Base-by-base conservation (phyloP, 2,329 filamentous ascomycete genomes). In the Botrytis pseudocinerea region DNA sequence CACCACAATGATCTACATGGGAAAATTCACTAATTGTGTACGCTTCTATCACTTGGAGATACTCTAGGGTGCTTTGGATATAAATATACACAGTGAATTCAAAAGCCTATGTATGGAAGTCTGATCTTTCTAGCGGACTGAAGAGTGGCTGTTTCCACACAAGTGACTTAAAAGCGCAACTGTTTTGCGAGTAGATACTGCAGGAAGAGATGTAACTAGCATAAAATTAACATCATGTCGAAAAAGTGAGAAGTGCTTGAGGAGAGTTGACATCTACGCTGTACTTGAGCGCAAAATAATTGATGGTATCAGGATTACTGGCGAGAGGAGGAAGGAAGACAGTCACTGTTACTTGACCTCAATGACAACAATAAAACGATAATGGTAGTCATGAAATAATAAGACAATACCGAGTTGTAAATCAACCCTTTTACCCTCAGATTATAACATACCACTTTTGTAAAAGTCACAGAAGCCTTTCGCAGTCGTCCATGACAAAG, bases 51-150 rank as follows among this genome's bases (percentile, higher is more conserved):
- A 32, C 4, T 9, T 35, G 20, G 2, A 16, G 14, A 5, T 32
- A 14, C 8, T 60, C 2, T 60, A 1, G 12, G 4, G 5, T 54
- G 1, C 16, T 4, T 54, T 9, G 12, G 6, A 20, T 32, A 2
- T n/a, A 32, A 8, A 32, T 48, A 2, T 8, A 20, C 7, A 16
- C 16, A 32, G 28, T 59, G 54, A 54, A 54, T 54, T 16, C 10
- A 54, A 0, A n/a, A 16, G 10, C 10, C 5, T 1, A 6, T 8
- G n/a, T 32, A 14, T 1, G 28, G 7, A 18, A 1, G 54, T 16
- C 6, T 10, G 16, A 18, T 4, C 18, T 4, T 3, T 2, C 54
- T 32, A 9, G 57, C 57, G 4, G 9, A 22, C 2, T 10, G n/a
- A 35, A 35, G 16, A 12, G 28, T 22, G 4, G 6, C 5, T 32